phyloP scores from a whole-genome alignment of 768 basidiomycete species.

The Melanogaster broomeanus region DNA sequence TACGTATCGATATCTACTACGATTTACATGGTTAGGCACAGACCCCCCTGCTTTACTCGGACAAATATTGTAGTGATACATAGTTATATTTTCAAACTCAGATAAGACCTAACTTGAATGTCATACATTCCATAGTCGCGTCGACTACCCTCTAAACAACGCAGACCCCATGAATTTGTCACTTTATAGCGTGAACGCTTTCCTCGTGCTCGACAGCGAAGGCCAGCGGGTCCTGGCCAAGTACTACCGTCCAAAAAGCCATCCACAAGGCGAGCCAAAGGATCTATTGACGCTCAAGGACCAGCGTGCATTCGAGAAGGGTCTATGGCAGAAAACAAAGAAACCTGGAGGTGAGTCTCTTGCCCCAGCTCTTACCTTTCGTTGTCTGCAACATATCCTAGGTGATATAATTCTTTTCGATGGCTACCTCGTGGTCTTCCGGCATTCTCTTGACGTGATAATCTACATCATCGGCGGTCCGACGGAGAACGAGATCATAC shows the following conservation, averaged over 20 bases:
- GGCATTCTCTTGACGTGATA: slow-evolving; percentile 92
- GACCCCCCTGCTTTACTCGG: no score
- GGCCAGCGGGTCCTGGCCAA: slow-evolving; percentile 95
- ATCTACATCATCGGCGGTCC: slow-evolving; percentile 91
- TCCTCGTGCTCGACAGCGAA: slow-evolving; percentile 93
- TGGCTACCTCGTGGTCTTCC: slow-evolving; percentile 89
- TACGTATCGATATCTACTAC: no score
- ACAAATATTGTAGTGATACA: no score
- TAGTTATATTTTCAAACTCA: no score
- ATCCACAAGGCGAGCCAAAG: slow-evolving; percentile 62
- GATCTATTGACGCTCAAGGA: slow-evolving; percentile 78
- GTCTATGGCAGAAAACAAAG: slow-evolving; percentile 93
- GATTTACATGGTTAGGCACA: no score
- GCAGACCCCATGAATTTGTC: slow-evolving; percentile 88
- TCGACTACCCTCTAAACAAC: no score
- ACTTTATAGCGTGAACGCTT: slow-evolving; percentile 83
- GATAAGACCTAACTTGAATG: no score
- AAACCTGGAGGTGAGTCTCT: slow-evolving; percentile 76
- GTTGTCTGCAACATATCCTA: slow-evolving; percentile 34
- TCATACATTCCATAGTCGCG: no score
- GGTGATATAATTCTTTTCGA: slow-evolving; percentile 95
- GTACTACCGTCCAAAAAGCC: slow-evolving; percentile 82
- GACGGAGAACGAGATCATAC: slow-evolving; percentile 94
- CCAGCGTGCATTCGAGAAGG: slow-evolving; percentile 94
- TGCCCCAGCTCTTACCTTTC: neutral